phyloP scores from a whole-genome alignment of 2,329 filamentous ascomycete species.

The Fusarium cicatricum region DNA sequence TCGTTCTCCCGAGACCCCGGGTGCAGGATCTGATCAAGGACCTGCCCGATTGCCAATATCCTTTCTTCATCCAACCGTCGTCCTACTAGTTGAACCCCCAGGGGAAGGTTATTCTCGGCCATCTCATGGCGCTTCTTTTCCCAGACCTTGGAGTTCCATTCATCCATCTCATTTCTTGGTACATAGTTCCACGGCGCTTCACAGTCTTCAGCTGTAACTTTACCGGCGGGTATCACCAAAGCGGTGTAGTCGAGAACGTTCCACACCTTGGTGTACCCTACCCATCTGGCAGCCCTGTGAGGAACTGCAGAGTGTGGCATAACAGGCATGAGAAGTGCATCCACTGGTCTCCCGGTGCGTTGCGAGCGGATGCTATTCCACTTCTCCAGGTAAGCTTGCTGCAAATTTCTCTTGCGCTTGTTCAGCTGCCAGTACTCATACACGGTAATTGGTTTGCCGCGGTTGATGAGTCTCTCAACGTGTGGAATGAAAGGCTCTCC shows the following conservation, averaged over 20 bases:
- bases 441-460: constrained; percentile 63
- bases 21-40: constrained; percentile 11
- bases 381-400: constrained; percentile 60
- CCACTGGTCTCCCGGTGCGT: constrained; percentile 55
- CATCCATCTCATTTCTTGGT: constrained; percentile 11
- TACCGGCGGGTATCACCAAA: constrained; percentile 37
- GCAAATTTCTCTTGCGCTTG: constrained; percentile 57
- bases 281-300: constrained; percentile 52
- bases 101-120: constrained; percentile 3
- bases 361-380: constrained; percentile 60
- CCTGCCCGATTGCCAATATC: constrained; percentile 17
- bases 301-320: constrained; percentile 68
- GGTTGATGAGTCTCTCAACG: constrained; percentile 64
- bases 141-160: constrained; percentile 22
- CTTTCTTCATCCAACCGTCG: constrained; percentile 27
- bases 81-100: constrained; percentile 25
- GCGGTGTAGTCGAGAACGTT: constrained; percentile 43
- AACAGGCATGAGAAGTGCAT: constrained; percentile 65
- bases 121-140: constrained; percentile 3
- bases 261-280: constrained; percentile 53
- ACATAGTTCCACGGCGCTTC: background rate
- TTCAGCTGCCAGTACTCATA: constrained; percentile 75
- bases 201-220: constrained; percentile 1
- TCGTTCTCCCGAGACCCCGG: background rate
- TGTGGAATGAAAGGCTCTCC: constrained; percentile 69